Conservation (phyloP, 495 filamentous ascomycete species). For the Rhypophila decipiens region DNA sequence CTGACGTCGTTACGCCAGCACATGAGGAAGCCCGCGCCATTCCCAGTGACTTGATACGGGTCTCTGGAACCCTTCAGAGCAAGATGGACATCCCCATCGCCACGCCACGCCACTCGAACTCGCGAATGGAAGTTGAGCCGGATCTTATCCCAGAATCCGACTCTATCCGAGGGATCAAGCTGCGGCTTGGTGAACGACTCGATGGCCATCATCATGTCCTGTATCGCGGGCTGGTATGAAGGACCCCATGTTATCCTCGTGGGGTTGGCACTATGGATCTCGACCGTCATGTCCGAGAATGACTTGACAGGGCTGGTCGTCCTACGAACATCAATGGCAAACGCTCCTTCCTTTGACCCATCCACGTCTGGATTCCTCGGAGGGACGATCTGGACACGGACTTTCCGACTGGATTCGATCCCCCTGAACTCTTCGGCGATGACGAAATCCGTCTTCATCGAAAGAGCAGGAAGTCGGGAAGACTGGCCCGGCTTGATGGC, state of each 20-base stretch:
- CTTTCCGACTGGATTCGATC: conserved; percentile 66
- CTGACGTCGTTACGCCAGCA: conserved; percentile 91
- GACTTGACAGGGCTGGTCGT: conserved; percentile 95
- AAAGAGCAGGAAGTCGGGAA: conserved; percentile 71
- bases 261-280: conserved; percentile 86
- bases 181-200: conserved; percentile 96
- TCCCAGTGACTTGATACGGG: conserved; percentile 86
- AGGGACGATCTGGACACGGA: conserved; percentile 81
- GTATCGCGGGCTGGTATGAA: conserved; percentile 95
- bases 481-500: conserved; percentile 74
- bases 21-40: conserved; percentile 93
- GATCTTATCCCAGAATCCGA: conserved; percentile 99
- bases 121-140: conserved; percentile 91
- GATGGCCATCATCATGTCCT: conserved; percentile 99
- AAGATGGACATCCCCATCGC: conserved; percentile 92
- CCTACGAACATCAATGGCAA: conserved; percentile 77
- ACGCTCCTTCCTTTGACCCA: conserved; percentile 50
- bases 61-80: conserved; percentile 89
- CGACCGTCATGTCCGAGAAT: conserved; percentile 83
- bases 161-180: conserved; percentile 84
- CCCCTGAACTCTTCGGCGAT: conserved; percentile 90
- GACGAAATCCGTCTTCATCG: conserved; percentile 86
- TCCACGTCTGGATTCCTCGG: conserved; percentile 39
- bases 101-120: conserved; percentile 81
- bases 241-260: conserved; percentile 95